Evolutionary conservation across 139 green algal genomes (phyloP).

Genomic region (Haematococcus sp.): DNA sequence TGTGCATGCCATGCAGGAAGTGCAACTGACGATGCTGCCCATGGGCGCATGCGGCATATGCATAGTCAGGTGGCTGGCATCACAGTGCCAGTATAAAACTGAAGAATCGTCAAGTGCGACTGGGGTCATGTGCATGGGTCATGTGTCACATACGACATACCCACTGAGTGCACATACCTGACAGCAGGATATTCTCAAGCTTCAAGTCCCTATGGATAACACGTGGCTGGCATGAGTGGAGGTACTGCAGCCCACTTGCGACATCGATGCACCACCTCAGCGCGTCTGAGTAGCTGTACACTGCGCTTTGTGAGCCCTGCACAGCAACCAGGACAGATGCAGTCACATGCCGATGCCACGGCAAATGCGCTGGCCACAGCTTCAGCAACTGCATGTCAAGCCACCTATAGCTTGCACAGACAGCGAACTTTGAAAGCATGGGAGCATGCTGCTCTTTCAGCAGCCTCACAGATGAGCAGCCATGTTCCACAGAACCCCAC

Average conservation of each 20-base stretch:
- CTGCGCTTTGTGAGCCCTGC: background rate
- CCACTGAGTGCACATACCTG: too few species aligned
- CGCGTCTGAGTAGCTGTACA: background rate
- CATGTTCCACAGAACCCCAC: too few species aligned
- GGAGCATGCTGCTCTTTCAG: background rate
- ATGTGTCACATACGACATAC: too few species aligned
- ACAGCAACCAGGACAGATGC: background rate
- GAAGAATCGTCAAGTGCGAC: too few species aligned
- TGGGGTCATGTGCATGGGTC: too few species aligned
- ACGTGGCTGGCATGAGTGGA: slow-evolving; percentile 19
- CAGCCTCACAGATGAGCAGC: background rate
- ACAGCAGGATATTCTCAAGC: slow-evolving; percentile 19
- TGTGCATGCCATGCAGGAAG: too few species aligned
- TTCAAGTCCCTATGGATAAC: slow-evolving; percentile 38
- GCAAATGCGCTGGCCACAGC: background rate
- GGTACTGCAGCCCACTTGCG: slow-evolving; percentile 15
- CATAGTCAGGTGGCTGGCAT: too few species aligned
- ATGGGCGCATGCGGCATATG: too few species aligned
- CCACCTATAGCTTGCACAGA: background rate
- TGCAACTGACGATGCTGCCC: too few species aligned
- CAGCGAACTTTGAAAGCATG: background rate
- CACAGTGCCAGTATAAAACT: too few species aligned
- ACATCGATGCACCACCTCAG: background rate
- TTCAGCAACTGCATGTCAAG: background rate
- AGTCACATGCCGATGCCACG: background rate